phyloP scores from a whole-genome alignment of 768 basidiomycete genomes.

The Lentinula aciculospora region DNA sequence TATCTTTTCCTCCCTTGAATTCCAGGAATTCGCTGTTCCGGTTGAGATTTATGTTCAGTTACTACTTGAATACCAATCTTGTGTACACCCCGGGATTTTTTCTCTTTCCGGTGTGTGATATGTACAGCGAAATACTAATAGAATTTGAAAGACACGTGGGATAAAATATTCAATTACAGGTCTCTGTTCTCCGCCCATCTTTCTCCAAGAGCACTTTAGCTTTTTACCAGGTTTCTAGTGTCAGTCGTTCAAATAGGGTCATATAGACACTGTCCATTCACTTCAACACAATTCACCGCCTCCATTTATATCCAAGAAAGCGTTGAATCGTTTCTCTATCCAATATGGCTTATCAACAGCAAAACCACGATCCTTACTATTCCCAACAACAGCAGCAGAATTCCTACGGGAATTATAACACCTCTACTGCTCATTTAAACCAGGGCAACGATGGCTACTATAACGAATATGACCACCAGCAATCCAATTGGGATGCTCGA shows the following conservation, averaged over 20 bases:
- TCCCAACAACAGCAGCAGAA: constrained; percentile 10
- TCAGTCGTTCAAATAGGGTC: neutral
- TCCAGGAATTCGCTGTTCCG: too few relatives aligned
- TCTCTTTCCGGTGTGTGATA: too few relatives aligned
- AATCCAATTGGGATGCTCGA: constrained; percentile 44
- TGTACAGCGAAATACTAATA: too few relatives aligned
- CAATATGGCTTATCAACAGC: constrained; percentile 46
- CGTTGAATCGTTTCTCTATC: constrained; percentile 1
- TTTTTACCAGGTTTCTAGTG: constrained; percentile 1
- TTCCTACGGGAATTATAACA: constrained; percentile 6
- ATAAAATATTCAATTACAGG: neutral
- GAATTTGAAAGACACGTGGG: constrained; percentile 1
- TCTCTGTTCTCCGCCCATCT: neutral
- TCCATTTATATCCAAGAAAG: neutral
- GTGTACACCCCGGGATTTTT: too few relatives aligned
- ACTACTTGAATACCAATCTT: too few relatives aligned
- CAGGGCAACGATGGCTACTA: constrained; percentile 19
- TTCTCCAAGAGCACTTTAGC: neutral
- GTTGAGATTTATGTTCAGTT: too few relatives aligned
- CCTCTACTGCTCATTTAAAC: neutral
- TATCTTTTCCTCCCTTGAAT: too few relatives aligned
- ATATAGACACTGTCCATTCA: constrained; percentile 1
- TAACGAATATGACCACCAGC: constrained; percentile 37
- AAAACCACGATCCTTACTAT: constrained; percentile 50
- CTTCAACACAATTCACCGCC: neutral